A percentile compares a stretch with the other conserved stretches of the same genome.
Evolutionary conservation across 2,329 filamentous ascomycete species (phyloP).

Genomic region (Lachnellula willkommii): DNA sequence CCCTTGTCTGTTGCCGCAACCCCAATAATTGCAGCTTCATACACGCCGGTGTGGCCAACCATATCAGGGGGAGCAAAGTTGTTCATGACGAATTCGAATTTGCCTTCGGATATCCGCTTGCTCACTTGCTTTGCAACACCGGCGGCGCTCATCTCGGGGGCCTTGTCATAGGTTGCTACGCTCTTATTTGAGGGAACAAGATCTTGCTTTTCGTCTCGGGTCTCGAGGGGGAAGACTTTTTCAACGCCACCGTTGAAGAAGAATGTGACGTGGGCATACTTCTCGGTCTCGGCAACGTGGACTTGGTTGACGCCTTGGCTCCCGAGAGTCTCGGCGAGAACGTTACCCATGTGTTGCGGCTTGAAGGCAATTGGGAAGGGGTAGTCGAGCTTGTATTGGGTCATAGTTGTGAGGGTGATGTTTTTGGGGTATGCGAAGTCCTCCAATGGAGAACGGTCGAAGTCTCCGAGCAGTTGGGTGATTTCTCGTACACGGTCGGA

Average conservation of each 20-base stretch:
- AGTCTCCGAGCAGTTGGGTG: slow-evolving; percentile 85
- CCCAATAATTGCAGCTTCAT: slow-evolving; percentile 85
- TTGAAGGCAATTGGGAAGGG: slow-evolving; percentile 88
- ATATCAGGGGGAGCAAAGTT: slow-evolving; percentile 99
- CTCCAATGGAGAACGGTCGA: slow-evolving; percentile 83
- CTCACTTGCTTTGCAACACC: slow-evolving; percentile 83
- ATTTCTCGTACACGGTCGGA: slow-evolving; percentile 96
- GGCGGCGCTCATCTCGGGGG: slow-evolving; percentile 93
- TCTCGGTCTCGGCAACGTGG: slow-evolving; percentile 97
- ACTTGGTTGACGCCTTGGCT: slow-evolving; percentile 89
- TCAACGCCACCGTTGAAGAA: slow-evolving; percentile 99
- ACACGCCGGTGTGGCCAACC: slow-evolving; percentile 98
- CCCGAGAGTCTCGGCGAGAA: slow-evolving; percentile 93
- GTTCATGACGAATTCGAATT: slow-evolving; percentile 98
- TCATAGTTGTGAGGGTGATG: slow-evolving; percentile 89
- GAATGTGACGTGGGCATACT: slow-evolving; percentile 99
- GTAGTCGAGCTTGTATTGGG: slow-evolving; percentile 93
- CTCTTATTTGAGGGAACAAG: slow-evolving; percentile 81
- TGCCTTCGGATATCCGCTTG: slow-evolving; percentile 78
- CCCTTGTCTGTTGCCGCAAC: slow-evolving; percentile 85
- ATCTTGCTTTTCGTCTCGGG: slow-evolving; percentile 74
- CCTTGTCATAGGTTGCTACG: slow-evolving; percentile 89
- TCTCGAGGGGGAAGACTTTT: slow-evolving; percentile 89
- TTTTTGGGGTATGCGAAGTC: slow-evolving; percentile 94
- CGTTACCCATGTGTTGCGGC: slow-evolving; percentile 93